Evolutionary conservation across 2,329 filamentous ascomycete genomes (phyloP).

Genomic region (Fonsecaea monophora): DNA sequence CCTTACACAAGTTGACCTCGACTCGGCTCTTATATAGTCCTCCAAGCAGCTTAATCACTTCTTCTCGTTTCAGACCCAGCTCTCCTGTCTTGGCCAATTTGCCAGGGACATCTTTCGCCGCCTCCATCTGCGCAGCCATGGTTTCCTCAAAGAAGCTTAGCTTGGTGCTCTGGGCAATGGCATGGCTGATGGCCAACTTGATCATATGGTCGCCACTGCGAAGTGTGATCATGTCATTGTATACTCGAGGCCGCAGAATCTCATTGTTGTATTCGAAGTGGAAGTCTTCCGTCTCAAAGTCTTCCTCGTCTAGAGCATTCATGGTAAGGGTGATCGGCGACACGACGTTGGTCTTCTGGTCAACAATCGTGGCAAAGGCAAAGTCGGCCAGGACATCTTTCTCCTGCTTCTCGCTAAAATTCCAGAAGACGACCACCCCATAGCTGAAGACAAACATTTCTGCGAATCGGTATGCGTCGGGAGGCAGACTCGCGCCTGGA

Average conservation of each 20-base stretch:
- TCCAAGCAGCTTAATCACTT: constrained; percentile 91
- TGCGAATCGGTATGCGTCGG: constrained; percentile 78
- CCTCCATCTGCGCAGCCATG: constrained; percentile 92
- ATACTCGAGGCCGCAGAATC: constrained; percentile 86
- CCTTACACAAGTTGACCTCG: constrained; percentile 95
- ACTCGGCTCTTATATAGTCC: constrained; percentile 91
- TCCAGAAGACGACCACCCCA: constrained; percentile 98
- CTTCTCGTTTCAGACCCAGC: constrained; percentile 86
- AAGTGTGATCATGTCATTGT: constrained; percentile 99
- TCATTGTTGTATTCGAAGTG: constrained; percentile 95
- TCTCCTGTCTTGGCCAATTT: constrained; percentile 86
- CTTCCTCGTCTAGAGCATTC: constrained; percentile 80
- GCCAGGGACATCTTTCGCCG: constrained; percentile 91
- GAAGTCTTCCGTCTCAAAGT: constrained; percentile 97
- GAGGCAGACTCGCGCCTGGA: constrained; percentile 61
- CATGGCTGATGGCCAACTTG: constrained; percentile 69
- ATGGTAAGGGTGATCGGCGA: constrained; percentile 70
- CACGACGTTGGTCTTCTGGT: constrained; percentile 42
- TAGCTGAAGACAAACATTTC: constrained; percentile 99
- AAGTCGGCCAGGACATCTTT: constrained; percentile 95
- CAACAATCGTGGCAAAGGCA: constrained; percentile 67
- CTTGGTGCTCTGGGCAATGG: constrained; percentile 96
- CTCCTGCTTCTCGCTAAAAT: constrained; percentile 94
- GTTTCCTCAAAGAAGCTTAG: constrained; percentile 94
- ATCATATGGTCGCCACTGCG: constrained; percentile 98